Evolutionary conservation across 495 filamentous ascomycete species (phyloP), one percentile per base, ranked within the genome.

Genomic region (Stereocaulon alpinum): DNA sequence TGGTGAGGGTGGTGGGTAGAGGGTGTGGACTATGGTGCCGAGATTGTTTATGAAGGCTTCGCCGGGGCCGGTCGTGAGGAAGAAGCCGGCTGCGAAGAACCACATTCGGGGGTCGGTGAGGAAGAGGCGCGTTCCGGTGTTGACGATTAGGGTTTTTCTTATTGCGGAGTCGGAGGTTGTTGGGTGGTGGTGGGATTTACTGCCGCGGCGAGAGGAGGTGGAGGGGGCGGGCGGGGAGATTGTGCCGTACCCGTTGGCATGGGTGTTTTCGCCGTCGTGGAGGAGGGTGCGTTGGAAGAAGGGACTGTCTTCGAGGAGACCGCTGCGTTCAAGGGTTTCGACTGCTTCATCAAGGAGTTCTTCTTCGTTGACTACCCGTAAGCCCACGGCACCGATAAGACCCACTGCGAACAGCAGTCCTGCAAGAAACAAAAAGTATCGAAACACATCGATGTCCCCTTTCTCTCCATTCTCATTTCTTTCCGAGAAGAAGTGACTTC

Each of bases 41-140:
- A 98, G 71, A 64, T 98, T 98, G 73, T 97, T 98, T 66, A 96
- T 90, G 71, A 96, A 98, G 10, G 91, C 86, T 75, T 98, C 93
- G 20, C 92, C 91, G 0, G 93, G 91, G 4, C 93, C 93, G 53
- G 87, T 89, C 61, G 94, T 88, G 62, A 96, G 78, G 79, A 96
- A 95, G 74, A 98, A 94, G 24, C 92, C 93, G 2, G 84, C 70
- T 0, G 91, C 88, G 59, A 98, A 82, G 73, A 80, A 87, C 93
- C 93, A 97, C 92, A 97, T 96, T 12, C 89, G 94, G 58, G 80
- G 83, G 63, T 98, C 93, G 42, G 77, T 75, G 32, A 98, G 78
- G 70, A 96, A 98, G 6, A 81, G 73, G 4, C 82, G 76, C 2
- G 92, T 96, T 63, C 93, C 92, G 40, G 86, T 84, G 62, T 96